A percentile compares a stretch with the other conserved stretches of the same genome.
Evolutionary conservation across 805 yeast genomes (phyloP).

Genomic region (Metschnikowia anglica): DNA sequence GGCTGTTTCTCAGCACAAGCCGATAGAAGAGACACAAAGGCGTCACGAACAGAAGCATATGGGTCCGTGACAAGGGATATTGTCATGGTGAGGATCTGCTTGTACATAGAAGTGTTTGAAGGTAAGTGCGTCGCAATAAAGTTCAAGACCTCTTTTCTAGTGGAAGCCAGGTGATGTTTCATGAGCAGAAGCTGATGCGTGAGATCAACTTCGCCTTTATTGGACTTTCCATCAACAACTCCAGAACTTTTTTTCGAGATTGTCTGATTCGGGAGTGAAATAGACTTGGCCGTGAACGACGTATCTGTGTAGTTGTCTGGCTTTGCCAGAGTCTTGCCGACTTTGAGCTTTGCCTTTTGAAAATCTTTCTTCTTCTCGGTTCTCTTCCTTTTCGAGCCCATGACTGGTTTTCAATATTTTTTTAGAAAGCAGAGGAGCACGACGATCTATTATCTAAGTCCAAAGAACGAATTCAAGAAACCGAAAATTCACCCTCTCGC

Average conservation of each 20-base stretch:
- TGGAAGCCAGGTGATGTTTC: constrained; percentile 68
- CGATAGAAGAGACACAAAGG: constrained; percentile 48
- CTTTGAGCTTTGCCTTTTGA: constrained; percentile 73
- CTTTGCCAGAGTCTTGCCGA: constrained; percentile 76
- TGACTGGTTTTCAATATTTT: too few relatives aligned
- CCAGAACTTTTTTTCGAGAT: constrained; percentile 23
- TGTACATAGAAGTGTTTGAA: constrained; percentile 51
- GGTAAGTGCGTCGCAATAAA: constrained; percentile 54
- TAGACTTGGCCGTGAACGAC: constrained; percentile 70
- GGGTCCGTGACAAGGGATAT: constrained; percentile 68
- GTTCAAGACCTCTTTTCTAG: constrained; percentile 69
- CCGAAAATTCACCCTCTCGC: constrained; percentile 8
- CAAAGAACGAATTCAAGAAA: neutral
- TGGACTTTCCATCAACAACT: neutral
- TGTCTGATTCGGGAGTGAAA: constrained; percentile 48
- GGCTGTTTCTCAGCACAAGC: constrained; percentile 50
- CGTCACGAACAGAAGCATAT: constrained; percentile 61
- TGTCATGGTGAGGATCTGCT: constrained; percentile 55
- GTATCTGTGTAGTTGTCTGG: constrained; percentile 82
- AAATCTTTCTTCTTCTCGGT: constrained; percentile 72
- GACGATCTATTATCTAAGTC: too few relatives aligned
- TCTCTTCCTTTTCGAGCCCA: constrained; percentile 56
- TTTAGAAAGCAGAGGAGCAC: too few relatives aligned
- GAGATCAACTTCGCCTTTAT: constrained; percentile 44
- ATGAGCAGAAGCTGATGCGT: constrained; percentile 64